phyloP scores from a whole-genome alignment of 495 filamentous ascomycete species.

The Talaromyces nanjingensis region DNA sequence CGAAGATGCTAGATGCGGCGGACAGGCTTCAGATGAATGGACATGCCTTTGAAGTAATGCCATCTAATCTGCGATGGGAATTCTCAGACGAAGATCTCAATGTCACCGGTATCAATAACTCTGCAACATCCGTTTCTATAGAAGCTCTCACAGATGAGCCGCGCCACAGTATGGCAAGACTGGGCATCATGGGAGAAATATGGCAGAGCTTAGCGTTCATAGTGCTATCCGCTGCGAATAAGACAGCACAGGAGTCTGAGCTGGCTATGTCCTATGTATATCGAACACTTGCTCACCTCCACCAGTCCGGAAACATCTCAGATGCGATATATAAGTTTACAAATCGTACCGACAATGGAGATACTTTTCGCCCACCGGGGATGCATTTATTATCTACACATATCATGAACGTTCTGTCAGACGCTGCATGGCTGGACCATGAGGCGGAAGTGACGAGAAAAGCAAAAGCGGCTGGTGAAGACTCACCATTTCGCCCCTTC shows the following conservation, averaged over 20 bases:
- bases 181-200: constrained; percentile 23
- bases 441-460: constrained; percentile 36
- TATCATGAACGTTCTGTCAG: constrained; percentile 55
- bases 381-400: constrained; percentile 48
- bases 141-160: not conserved
- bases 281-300: constrained; percentile 52
- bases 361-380: constrained; percentile 47
- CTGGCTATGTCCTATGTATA: constrained; percentile 51
- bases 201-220: constrained; percentile 49
- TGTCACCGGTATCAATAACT: not conserved
- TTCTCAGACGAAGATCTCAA: not conserved
- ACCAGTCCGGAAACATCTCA: constrained; percentile 51
- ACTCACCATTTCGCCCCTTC: constrained; percentile 44
- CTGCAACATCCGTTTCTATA: not conserved
- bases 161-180: not conserved
- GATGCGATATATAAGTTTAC: constrained; percentile 49
- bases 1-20: constrained; percentile 31
- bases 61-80: constrained; percentile 21
- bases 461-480: constrained; percentile 39
- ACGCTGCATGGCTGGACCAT: constrained; percentile 53
- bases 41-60: constrained; percentile 11
- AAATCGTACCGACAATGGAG: constrained; percentile 23
- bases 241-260: constrained; percentile 27
- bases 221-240: constrained; percentile 45
- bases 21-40: constrained; percentile 13